A percentile compares a stretch with the other conserved stretches of the same genome.
phyloP scores from a whole-genome alignment of 2,329 filamentous ascomycete genomes.

The Botrytis galanthina region DNA sequence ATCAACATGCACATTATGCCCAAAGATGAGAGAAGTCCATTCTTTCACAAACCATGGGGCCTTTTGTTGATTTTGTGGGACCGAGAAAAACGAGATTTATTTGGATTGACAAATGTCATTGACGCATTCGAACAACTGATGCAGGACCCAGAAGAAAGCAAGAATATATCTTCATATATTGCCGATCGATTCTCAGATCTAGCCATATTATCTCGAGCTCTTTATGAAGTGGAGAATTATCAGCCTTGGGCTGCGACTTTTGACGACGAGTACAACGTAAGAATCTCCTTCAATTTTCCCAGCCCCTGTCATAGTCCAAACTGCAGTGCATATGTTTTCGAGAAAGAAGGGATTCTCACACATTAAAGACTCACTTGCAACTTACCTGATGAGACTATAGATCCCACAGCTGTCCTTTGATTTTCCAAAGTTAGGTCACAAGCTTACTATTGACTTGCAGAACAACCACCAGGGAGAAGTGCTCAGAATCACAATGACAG shows the following conservation, averaged over 20 bases:
- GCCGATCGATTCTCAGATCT: neutral
- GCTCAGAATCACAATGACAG: neutral
- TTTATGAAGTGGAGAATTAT: neutral
- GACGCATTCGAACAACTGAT: neutral
- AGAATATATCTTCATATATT: neutral
- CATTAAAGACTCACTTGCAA: neutral
- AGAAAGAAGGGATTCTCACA: neutral
- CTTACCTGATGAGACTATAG: neutral
- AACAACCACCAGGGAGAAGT: neutral
- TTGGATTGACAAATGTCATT: neutral
- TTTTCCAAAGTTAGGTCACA: neutral
- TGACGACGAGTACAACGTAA: neutral
- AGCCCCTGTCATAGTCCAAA: neutral
- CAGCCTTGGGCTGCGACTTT: constrained; percentile 1
- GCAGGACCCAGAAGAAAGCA: neutral
- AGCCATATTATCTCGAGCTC: neutral
- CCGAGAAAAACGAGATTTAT: neutral
- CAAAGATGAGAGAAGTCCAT: neutral
- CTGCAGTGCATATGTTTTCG: neutral
- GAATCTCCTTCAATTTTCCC: neutral
- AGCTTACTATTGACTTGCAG: neutral
- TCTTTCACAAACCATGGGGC: neutral
- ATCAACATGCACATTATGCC: neutral
- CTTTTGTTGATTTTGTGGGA: neutral
- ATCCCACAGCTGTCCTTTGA: neutral